phyloP scores from a whole-genome alignment of 352 stramenopile genomes.

The Pythium aristosporum region DNA sequence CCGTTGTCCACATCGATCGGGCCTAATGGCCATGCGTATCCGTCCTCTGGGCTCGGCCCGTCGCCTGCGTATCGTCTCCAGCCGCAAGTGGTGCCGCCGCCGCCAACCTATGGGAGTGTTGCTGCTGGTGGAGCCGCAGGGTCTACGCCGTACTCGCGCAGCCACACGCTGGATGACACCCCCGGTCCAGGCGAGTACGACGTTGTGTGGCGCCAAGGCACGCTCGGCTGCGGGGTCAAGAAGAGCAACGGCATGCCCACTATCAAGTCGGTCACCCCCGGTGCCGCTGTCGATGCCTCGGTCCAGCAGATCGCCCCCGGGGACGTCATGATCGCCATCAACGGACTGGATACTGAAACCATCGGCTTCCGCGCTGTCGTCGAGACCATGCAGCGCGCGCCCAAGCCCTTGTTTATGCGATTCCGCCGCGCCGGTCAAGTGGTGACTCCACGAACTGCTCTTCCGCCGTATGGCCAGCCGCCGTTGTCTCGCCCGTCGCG shows the following conservation, averaged over 20 bases:
- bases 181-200: slow-evolving; percentile 51
- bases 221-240: slow-evolving; percentile 73
- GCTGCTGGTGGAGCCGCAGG: not conserved
- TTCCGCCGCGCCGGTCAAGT: slow-evolving; percentile 38
- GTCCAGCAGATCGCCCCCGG: slow-evolving; percentile 65
- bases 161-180: slow-evolving; percentile 1
- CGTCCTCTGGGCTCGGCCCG: not conserved
- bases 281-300: slow-evolving; percentile 50
- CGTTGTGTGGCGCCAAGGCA: slow-evolving; percentile 70
- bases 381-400: slow-evolving; percentile 64
- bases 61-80: slow-evolving; percentile 4
- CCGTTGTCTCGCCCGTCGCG: not conserved
- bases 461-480: not conserved
- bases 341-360: slow-evolving; percentile 64
- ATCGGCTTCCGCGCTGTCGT: slow-evolving; percentile 83
- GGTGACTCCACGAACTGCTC: not conserved
- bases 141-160: not conserved
- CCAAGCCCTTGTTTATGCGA: slow-evolving; percentile 75
- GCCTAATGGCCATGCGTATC: not conserved
- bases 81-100: not conserved
- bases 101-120: not conserved
- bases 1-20: not conserved
- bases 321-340: slow-evolving; percentile 74
- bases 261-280: slow-evolving; percentile 63
- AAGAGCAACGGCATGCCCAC: slow-evolving; percentile 62